phyloP scores from a whole-genome alignment of 2,329 filamentous ascomycete species.

The Sporothrix variecibatus region DNA sequence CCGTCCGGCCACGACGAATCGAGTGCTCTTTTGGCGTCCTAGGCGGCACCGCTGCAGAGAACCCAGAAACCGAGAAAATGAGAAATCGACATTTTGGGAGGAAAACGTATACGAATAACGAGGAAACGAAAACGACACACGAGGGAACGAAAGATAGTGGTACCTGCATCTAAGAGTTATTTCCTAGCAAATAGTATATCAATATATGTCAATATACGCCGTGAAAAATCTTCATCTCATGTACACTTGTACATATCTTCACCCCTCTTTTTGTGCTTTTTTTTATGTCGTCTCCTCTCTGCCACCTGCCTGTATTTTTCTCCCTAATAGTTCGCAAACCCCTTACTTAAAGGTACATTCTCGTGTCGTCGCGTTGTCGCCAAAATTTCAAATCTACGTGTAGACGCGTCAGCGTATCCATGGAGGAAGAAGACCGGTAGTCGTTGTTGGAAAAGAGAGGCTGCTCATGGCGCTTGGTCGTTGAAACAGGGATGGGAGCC shows the following conservation, averaged over 20 bases:
- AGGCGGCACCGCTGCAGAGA: not conserved
- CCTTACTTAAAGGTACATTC: not conserved
- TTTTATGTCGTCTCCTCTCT: not conserved
- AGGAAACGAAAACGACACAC: not conserved
- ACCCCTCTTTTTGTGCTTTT: not conserved
- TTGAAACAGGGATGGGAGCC: not conserved
- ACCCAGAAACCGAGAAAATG: too few relatives aligned
- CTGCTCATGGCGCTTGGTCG: too few relatives aligned
- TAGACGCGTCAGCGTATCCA: not conserved
- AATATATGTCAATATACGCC: not conserved
- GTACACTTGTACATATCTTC: not conserved
- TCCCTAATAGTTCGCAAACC: not conserved
- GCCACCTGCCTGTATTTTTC: not conserved
- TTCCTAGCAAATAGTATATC: not conserved
- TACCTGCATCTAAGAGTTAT: not conserved
- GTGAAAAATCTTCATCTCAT: not conserved
- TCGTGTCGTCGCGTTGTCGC: not conserved
- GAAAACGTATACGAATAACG: not conserved
- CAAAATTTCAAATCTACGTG: not conserved
- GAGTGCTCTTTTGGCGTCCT: constrained; percentile 35
- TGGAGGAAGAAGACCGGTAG: not conserved
- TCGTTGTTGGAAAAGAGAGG: not conserved
- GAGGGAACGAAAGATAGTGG: not conserved
- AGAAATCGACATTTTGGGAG: not conserved
- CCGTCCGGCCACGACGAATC: constrained; percentile 35